Percentiles rank a stretch among this genome's conserved stretches.
phyloP scores from a whole-genome alignment of 2,329 filamentous ascomycete species.

The Leptographium radiaticola region DNA sequence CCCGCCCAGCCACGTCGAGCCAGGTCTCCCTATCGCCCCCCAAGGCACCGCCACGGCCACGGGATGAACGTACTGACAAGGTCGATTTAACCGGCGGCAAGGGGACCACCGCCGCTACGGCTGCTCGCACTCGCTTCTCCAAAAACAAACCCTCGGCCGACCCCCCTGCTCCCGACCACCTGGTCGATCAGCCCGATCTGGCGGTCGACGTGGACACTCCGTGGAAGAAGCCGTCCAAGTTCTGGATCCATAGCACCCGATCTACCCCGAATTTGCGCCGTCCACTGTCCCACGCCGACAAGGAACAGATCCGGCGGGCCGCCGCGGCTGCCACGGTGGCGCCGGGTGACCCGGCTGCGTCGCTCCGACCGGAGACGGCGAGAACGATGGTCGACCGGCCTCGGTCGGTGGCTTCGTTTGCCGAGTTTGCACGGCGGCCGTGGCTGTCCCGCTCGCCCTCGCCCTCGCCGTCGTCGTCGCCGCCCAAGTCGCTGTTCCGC shows the following conservation, averaged over 20 bases:
- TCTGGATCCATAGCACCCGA: conserved; percentile 38
- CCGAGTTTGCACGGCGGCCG: conserved; percentile 35
- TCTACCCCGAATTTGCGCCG: conserved; percentile 24
- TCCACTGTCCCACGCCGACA: conserved; percentile 15
- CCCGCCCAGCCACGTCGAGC: neutral
- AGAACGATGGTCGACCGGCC: conserved; percentile 12
- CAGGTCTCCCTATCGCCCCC: neutral
- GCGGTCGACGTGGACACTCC: conserved; percentile 6
- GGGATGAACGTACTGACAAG: conserved; percentile 7
- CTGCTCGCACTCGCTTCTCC: neutral
- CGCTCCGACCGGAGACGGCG: neutral
- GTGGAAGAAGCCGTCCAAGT: conserved; percentile 33
- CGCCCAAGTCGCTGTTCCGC: neutral
- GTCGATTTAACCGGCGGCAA: neutral
- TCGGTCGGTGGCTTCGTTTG: conserved; percentile 30
- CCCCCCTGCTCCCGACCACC: too few relatives aligned
- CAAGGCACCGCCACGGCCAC: conserved; percentile 5
- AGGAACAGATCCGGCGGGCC: conserved; percentile 1
- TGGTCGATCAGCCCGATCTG: neutral
- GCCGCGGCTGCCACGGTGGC: neutral
- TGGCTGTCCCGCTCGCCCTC: conserved; percentile 38
- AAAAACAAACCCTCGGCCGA: neutral
- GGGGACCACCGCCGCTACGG: neutral
- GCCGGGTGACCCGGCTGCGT: neutral
- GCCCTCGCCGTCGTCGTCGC: conserved; percentile 26